phyloP scores from a whole-genome alignment of 805 yeast species.

The Candida awuae region DNA sequence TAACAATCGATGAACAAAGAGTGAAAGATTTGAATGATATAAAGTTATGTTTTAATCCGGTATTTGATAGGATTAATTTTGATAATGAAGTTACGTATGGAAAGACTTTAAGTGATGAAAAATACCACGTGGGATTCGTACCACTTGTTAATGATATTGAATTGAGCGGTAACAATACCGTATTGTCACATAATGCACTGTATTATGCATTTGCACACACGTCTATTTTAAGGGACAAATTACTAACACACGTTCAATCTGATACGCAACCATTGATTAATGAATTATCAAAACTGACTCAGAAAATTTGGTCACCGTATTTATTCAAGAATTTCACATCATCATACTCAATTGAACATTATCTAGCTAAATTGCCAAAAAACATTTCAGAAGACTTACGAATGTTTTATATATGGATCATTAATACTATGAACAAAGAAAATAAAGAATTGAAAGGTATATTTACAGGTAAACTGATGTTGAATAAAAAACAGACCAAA shows the following conservation, averaged over 20 bases:
- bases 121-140: constrained; percentile 55
- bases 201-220: constrained; percentile 52
- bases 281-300: constrained; percentile 38
- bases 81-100: constrained; percentile 18
- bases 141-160: constrained; percentile 45
- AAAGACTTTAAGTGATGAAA: constrained; percentile 36
- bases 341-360: constrained; percentile 55
- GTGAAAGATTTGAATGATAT: constrained; percentile 42
- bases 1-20: constrained; percentile 29
- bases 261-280: constrained; percentile 25
- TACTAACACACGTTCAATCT: constrained; percentile 26
- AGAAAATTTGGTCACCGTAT: constrained; percentile 57
- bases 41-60: constrained; percentile 44
- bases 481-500: constrained; percentile 22
- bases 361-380: constrained; percentile 38
- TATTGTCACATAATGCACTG: constrained; percentile 36
- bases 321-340: constrained; percentile 57
- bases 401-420: constrained; percentile 49
- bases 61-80: constrained; percentile 32
- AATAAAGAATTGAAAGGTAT: constrained; percentile 24
- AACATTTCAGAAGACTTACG: constrained; percentile 35
- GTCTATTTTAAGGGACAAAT: constrained; percentile 38
- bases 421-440: constrained; percentile 37
- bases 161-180: neutral
- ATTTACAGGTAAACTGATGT: constrained; percentile 47